These are phyloP conservation scores for Populus alba DNA, from an alignment of 345 rosid genomes.

Conservation along the genomic window DNA sequence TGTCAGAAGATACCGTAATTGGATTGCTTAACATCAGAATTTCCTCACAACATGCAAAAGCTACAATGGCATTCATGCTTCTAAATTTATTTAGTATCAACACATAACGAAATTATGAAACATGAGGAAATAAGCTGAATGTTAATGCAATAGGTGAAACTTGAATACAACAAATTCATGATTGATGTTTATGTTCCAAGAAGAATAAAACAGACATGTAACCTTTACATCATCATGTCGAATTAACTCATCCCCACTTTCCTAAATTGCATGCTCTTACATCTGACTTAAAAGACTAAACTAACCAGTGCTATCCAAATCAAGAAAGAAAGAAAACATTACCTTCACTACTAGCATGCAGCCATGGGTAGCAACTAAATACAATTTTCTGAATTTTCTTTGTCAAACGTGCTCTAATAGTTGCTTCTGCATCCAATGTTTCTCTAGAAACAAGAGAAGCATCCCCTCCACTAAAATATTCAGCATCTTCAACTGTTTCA, in stretches of 20 bases:
- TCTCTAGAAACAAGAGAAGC: constrained; percentile 47
- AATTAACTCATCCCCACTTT: not conserved
- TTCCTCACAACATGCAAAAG: not conserved
- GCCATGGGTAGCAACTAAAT: constrained; percentile 81
- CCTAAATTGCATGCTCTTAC: not conserved
- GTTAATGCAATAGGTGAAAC: not conserved
- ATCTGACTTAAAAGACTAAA: not conserved
- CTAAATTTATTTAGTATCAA: not conserved
- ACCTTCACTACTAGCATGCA: constrained; percentile 97
- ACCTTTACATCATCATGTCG: not conserved
- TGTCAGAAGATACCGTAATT: not conserved
- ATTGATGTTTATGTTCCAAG: not conserved
- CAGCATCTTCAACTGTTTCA: constrained; percentile 55
- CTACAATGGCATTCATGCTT: not conserved
- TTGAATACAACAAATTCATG: not conserved
- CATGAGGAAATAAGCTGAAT: not conserved
- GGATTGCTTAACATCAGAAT: not conserved
- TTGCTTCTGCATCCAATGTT: constrained; percentile 40
- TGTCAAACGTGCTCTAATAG: constrained; percentile 53
- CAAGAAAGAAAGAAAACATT: constrained; percentile 14
- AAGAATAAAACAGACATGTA: not conserved
- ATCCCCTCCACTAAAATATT: constrained; percentile 44
- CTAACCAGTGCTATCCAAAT: not conserved
- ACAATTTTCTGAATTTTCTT: constrained; percentile 69
- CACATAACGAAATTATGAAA: not conserved